These are phyloP conservation scores for Cymodocea nodosa DNA, from an alignment of 116 monocot genomes.

Conservation along the genomic window DNA sequence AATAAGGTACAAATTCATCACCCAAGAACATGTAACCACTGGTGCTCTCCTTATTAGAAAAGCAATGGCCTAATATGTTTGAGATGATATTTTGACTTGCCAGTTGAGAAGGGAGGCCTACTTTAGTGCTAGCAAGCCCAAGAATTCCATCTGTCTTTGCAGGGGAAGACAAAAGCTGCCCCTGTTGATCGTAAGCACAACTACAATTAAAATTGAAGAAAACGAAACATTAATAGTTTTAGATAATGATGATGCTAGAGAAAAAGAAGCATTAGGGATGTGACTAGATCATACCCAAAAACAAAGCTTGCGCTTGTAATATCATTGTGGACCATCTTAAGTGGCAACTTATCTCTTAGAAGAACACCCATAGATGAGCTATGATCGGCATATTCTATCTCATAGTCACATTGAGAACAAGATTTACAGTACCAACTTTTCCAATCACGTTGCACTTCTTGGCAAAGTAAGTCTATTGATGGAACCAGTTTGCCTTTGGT, in stretches of 20 bases:
- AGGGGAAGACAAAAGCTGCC: conserved; percentile 54
- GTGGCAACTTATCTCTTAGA: conserved; percentile 59
- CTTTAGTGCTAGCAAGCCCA: conserved; percentile 50
- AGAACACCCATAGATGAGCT: conserved; percentile 90
- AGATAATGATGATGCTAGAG: not conserved
- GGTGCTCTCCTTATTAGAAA: conserved; percentile 27
- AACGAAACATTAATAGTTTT: not conserved
- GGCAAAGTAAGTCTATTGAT: conserved; percentile 45
- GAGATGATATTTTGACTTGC: conserved; percentile 45
- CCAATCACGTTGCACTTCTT: conserved; percentile 53
- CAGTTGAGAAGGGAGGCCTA: conserved; percentile 64
- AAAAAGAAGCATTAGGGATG: not conserved
- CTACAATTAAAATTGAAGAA: conserved; percentile 17
- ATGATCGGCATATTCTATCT: conserved; percentile 73
- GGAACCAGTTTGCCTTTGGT: conserved; percentile 49
- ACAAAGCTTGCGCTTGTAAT: conserved; percentile 35
- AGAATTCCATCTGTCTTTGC: conserved; percentile 83
- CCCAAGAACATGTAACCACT: conserved; percentile 79
- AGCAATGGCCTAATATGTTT: conserved; percentile 69
- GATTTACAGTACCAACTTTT: conserved; percentile 31
- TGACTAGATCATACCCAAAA: conserved; percentile 52
- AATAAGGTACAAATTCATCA: conserved; percentile 62
- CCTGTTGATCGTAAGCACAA: conserved; percentile 92
- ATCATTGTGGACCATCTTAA: conserved; percentile 31
- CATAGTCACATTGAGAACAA: conserved; percentile 78